Evolutionary conservation across 1,284 basidiomycete species (phyloP), one percentile per base, ranked within the genome.

Genomic region (Sphagnurus paluster): DNA sequence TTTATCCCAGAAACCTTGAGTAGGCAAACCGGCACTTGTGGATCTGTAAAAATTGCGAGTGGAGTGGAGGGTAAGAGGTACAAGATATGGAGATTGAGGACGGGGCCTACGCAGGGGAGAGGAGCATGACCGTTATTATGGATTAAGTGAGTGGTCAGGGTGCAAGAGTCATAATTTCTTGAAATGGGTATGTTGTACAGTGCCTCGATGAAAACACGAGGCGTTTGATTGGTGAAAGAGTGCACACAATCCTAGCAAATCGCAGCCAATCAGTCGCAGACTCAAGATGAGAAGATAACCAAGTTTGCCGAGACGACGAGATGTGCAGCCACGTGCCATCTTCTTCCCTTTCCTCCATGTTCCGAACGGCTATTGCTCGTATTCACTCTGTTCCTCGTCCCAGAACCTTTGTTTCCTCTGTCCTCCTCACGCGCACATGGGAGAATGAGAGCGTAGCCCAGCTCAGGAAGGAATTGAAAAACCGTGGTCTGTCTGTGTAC

Each of bases 51-150:
- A 54, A 60, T 52, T 38, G 56, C 57, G 50, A 63, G 54, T 60
- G 67, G 56, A 59, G 52, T 56, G 60, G 54, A 48, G 49, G 52
- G 57, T 66, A 59, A 65, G 66, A 65, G 55, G 58, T 56, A 55
- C 54, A 52, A 42, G 55, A 52, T 49, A 54, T 46, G 46, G 50
- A 47, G 52, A 58, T 53, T 48, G 49, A 50, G 57, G 52, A 56
- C 42, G 46, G 56, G 36, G 74, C 86, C 62, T 77, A 90, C 87
- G 85, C 80, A 62, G 87, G 87, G 56, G 85, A 87, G 65, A 80
- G 78, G 58, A 88, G 77, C 87, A 88, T 89, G 67, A 51, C 64
- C 54, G 49, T 56, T 53, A 54, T 58, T 57, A 58, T 54, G n/a
- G n/a, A n/a, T n/a, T n/a, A 50, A 58, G 44, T 52, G 52, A 56